Conservation (phyloP, 805 yeast species). For the Cyberlindnera amylophila region DNA sequence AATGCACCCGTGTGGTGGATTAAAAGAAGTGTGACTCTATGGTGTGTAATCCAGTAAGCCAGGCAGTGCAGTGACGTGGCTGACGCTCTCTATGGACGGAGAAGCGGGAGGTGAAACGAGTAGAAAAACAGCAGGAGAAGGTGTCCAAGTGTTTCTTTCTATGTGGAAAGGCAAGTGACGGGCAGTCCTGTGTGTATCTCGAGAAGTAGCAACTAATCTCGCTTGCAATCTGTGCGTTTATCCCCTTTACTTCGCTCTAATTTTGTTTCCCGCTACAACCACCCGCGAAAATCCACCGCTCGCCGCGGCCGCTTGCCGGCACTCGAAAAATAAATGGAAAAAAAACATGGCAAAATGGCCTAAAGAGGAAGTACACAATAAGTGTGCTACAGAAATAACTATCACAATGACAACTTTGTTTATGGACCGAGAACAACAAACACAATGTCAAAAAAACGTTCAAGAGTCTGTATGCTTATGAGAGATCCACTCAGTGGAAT, state of each 20-base stretch:
- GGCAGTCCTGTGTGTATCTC: no score
- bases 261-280: background rate
- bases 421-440: no score
- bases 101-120: background rate
- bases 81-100: background rate
- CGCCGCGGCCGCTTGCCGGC: no score
- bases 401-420: background rate
- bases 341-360: background rate
- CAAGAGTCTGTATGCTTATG: background rate
- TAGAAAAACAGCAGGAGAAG: background rate
- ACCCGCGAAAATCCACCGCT: no score
- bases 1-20: background rate
- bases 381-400: no score
- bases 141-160: background rate
- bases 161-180: background rate
- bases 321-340: no score
- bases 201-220: background rate
- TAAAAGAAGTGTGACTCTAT: background rate
- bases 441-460: no score
- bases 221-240: background rate
- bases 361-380: background rate
- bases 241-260: background rate
- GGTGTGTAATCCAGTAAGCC: background rate
- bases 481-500: background rate
- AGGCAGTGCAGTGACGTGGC: conserved; percentile 11